Base-by-base conservation (phyloP, 140 eudicot species). In the Cichorium intybus region DNA sequence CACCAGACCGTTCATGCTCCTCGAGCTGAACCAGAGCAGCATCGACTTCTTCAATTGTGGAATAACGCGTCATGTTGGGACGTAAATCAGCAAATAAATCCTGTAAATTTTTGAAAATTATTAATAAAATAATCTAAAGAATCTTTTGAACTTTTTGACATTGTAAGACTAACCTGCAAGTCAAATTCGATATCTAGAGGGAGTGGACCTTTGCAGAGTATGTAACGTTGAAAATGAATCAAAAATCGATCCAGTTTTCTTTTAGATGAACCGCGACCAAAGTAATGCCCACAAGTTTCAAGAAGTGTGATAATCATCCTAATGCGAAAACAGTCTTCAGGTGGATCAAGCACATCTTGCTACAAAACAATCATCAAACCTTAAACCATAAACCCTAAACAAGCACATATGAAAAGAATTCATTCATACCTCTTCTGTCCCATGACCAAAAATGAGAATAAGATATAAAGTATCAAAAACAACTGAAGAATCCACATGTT, bases 201-300 rank as follows among this genome's bases (percentile, higher is more conserved):
- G 46, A 93, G 75, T 31, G 83, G 81, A 6, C 94, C 97, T 79
- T 93, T 88, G 79, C 87, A 68, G 17, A 93, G 82, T 55, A 85
- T 85, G 71, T 88, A 93, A 50, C 97, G 84, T 67, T 93, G 99
- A 63, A 93, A 93, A 82, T 93, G 85, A 67, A 88, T 88, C 64
- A 93, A 73, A 79, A 93, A 93, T 16, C 97, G 84, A 70, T 93
- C 97, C 10, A 93, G 76, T 76, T 93, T 93, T 77, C 99, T 81
- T 82, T 86, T 93, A 46, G 99, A 88, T 9, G 99, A 93, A 41
- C 99, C 99, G 70, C 99, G 80, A 56, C 80, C 99, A 76, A 93
- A 93, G 68, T 93, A 93, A 56, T 88, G 99, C 52, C 99, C 99
- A 74, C 99, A 93, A 21, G 99, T 93, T 62, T 88, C 95, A n/a